Base-by-base conservation (phyloP, 1,284 basidiomycete species). In the Chalciporus sp. region DNA sequence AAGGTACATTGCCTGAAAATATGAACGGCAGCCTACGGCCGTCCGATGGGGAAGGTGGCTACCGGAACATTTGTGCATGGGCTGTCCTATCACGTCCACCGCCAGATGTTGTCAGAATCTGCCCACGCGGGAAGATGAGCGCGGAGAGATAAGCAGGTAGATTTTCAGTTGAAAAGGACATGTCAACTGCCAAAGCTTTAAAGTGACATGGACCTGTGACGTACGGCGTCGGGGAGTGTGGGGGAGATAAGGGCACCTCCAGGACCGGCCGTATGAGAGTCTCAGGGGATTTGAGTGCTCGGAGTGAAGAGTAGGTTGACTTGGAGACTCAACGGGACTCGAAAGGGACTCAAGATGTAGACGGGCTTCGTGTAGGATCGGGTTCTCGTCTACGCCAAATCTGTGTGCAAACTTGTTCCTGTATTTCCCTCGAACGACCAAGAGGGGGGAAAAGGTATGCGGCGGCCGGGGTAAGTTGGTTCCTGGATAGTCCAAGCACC, bases 391-490 rank as follows among this genome's bases (percentile, higher is more conserved):
- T n/a, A 56, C 14, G 39, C 59, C 44, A 51, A 58, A 54, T 58
- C 19, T 58, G 49, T 45, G 26, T 29, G 16, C 31, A 47, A 42
- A 19, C 17, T 46, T 35, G 64, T 66, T 52, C 62, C 61, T 62
- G 61, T 46, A 59, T 57, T 57, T 58, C 56, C 64, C 46, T 56
- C 9, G 43, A 47, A 55, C 33, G 42, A 46, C 20, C 11, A 12
- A 60, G 48, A 62, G 64, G 52, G 60, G 42, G 60, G 48, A 61
- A 66, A 52, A 62, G 44, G 53, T 50, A 51, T 44, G 20, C 50
- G 64, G 64, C 67, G 65, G 58, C 53, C 55, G 61, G 61, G 64
- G 58, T 42, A 27, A n/a, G 17, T 40, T 50, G 47, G 64, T 67
- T 61, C 67, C 67, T 65, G 61, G 45, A 50, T 44, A 26, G 48